Base-by-base conservation (phyloP, 164 flowering plant genomes). In the Dillenia turbinata region DNA sequence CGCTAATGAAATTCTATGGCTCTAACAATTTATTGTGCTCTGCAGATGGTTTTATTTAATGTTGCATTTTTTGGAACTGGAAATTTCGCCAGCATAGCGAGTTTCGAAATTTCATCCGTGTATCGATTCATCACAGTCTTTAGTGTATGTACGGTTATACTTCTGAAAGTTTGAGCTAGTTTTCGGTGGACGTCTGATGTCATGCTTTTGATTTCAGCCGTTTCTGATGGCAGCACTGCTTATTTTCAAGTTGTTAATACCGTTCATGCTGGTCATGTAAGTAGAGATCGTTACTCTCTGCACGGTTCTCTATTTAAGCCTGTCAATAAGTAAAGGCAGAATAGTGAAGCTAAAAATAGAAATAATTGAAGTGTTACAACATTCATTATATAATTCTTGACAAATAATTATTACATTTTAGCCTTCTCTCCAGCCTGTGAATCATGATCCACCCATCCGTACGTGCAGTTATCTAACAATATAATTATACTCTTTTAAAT, bases 11-110 rank as follows among this genome's bases (percentile, higher is more conserved):
- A 44, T 63, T 24, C 46, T 52, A 22, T 4, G 55, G 52, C 24
- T 52, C 67, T 71, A 56, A 71, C 44, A 12, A 24, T 26, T 8
- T 49, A 19, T 43, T 64, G 26, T 65, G 33, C 48, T 53, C 56
- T 72, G 71, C 44, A 93, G 98, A 72, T 93, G 92, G 89, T 93
- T 60, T 77, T 93, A 61, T 90, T 93, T 65, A 88, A 93, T 73
- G 87, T 90, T 69, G 97, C 98, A 33, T 93, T 93, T 77, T 93
- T 93, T 62, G 98, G 98, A 53, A 93, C 94, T 60, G 98, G 97
- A 15, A 90, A 93, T 67, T 93, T 93, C 65, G 98, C 98, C 49
- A 93, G 98, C 68, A 93, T 93, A 67, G 98, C 98, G 56, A 93
- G 98, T 75, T 93, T 93, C 71, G 98, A 93, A 79, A 93, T 93